Evolutionary conservation across 2,329 filamentous ascomycete genomes (phyloP).

Genomic region (Lecanicillium sp.): DNA sequence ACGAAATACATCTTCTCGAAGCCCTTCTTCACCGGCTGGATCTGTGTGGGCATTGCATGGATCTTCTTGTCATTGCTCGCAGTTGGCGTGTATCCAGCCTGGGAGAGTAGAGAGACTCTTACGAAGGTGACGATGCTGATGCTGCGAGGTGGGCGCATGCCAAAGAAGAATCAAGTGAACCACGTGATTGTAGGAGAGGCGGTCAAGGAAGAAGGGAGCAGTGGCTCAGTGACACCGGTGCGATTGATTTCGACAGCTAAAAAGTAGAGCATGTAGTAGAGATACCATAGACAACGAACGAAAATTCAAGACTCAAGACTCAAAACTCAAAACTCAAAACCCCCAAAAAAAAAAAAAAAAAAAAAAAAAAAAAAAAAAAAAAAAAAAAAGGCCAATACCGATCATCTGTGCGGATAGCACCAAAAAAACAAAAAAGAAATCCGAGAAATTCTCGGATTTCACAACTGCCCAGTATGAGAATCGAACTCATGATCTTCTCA

Average conservation of each 20-base stretch:
- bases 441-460: not conserved
- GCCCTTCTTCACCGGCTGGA: slow-evolving; percentile 68
- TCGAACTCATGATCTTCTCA: slow-evolving; percentile 31
- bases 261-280: not conserved
- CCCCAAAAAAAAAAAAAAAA: not conserved
- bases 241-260: not conserved
- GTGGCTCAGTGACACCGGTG: slow-evolving; percentile 15
- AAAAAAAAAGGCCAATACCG: slow-evolving; percentile 2
- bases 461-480: slow-evolving; percentile 27
- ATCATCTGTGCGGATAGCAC: no score
- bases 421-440: slow-evolving; percentile 8
- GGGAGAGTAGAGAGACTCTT: slow-evolving; percentile 63
- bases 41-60: slow-evolving; percentile 66
- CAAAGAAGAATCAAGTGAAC: no score
- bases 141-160: slow-evolving; percentile 13
- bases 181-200: not conserved
- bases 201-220: slow-evolving; percentile 9
- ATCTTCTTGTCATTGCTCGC: slow-evolving; percentile 63
- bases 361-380: slow-evolving; percentile 3
- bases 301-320: no score
- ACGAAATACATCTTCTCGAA: slow-evolving; percentile 58
- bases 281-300: no score
- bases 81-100: slow-evolving; percentile 77
- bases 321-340: no score
- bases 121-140: slow-evolving; percentile 17